Conservation (phyloP, 1,139 yeast genomes). For the Lodderomyces theae region DNA sequence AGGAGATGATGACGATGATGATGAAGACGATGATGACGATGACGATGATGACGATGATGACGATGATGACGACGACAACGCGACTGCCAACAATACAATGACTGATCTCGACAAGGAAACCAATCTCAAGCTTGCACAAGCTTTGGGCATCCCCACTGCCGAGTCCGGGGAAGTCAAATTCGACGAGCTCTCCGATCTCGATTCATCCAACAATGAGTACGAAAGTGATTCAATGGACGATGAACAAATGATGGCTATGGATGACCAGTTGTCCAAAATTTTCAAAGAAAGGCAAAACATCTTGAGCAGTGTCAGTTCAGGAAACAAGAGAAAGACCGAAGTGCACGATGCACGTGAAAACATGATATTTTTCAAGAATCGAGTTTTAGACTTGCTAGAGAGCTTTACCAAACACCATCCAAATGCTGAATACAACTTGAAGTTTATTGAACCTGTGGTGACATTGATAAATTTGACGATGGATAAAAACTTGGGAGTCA, state of each 20-base stretch:
- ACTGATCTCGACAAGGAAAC: conserved; percentile 67
- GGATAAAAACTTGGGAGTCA: conserved; percentile 67
- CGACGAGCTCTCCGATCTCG: conserved; percentile 32
- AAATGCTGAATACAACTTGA: conserved; percentile 38
- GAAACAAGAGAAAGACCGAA: conserved; percentile 68
- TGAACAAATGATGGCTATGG: conserved; percentile 95
- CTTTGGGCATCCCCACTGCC: conserved; percentile 64
- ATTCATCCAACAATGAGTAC: conserved; percentile 34
- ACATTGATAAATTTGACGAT: conserved; percentile 60
- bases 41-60: conserved; percentile 28
- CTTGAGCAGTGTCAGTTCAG: conserved; percentile 47
- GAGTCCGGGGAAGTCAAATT: conserved; percentile 45
- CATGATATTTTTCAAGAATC: conserved; percentile 73
- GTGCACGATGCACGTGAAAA: conserved; percentile 75
- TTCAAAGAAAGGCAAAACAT: conserved; percentile 79
- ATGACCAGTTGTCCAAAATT: conserved; percentile 76
- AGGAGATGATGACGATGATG: conserved; percentile 35
- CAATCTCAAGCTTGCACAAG: conserved; percentile 70
- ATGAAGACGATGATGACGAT: conserved; percentile 25
- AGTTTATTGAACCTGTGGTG: conserved; percentile 58
- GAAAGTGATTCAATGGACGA: conserved; percentile 90
- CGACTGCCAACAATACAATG: conserved; percentile 26
- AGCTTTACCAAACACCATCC: conserved; percentile 52
- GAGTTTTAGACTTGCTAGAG: conserved; percentile 76
- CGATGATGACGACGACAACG: conserved; percentile 22